These are phyloP conservation scores for Fusarium burgessii DNA, from an alignment of 2,329 filamentous ascomycete genomes.

Conservation along the genomic window DNA sequence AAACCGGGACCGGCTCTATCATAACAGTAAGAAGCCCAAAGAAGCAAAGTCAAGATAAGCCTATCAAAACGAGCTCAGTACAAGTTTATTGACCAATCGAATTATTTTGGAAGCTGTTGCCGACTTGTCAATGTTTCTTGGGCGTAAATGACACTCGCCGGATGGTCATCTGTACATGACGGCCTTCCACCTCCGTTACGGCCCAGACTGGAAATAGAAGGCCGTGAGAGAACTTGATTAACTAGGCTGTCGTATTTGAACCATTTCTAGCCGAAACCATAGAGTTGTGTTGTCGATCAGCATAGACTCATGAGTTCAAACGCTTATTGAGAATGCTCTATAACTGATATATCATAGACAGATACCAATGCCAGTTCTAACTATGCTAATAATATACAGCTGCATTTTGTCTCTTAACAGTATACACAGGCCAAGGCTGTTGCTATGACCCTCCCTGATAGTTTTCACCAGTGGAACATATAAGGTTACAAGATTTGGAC, in stretches of 20 bases:
- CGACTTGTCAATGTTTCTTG: constrained; percentile 5
- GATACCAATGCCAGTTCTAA: background rate
- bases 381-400: constrained; percentile 25
- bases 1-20: constrained; percentile 11
- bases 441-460: background rate
- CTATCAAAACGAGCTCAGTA: background rate
- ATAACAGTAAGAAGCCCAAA: background rate
- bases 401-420: background rate
- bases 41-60: constrained; percentile 20
- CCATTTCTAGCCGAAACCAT: constrained; percentile 7
- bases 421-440: background rate
- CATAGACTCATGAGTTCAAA: background rate
- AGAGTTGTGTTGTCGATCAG: background rate
- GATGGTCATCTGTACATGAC: background rate
- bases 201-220: constrained; percentile 28
- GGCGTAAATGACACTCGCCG: constrained; percentile 33
- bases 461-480: background rate
- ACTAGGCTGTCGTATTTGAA: background rate
- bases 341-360: background rate
- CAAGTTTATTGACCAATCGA: constrained; percentile 8
- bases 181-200: constrained; percentile 21
- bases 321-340: background rate
- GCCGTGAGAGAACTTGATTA: constrained; percentile 19
- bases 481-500: background rate
- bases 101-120: background rate